These are phyloP conservation scores for Malassezia cuniculi DNA, from an alignment of 1,284 basidiomycete species.

Conservation along the genomic window DNA sequence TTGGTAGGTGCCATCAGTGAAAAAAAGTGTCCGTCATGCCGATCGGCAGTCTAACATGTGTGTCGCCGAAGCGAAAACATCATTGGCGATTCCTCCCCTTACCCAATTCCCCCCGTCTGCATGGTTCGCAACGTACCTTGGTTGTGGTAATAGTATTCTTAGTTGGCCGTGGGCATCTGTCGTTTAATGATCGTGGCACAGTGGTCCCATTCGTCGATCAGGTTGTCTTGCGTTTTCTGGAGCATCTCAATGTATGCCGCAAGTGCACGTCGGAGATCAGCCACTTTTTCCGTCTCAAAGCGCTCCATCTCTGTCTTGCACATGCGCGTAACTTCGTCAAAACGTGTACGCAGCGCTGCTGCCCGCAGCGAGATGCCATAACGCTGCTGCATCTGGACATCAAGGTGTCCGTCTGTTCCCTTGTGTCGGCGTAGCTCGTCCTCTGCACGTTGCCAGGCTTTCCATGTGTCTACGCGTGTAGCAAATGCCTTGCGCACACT, in stretches of 20 bases:
- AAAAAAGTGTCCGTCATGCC: conserved; percentile 2
- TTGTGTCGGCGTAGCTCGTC: conserved; percentile 51
- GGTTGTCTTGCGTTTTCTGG: conserved; percentile 68
- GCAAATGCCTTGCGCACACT: conserved; percentile 80
- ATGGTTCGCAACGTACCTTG: conserved; percentile 2
- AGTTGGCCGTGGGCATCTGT: conserved; percentile 14
- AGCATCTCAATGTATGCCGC: conserved; percentile 68
- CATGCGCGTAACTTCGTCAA: conserved; percentile 70
- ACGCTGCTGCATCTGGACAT: conserved; percentile 17
- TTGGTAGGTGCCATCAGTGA: conserved; percentile 11
- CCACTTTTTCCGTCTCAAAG: conserved; percentile 82
- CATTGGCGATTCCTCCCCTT: no score
- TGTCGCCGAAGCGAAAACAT: conserved; percentile 12
- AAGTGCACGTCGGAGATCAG: conserved; percentile 68
- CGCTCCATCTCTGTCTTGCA: conserved; percentile 82
- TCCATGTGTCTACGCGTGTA: conserved; percentile 69
- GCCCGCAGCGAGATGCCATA: conserved; percentile 23
- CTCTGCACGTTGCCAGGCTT: conserved; percentile 64
- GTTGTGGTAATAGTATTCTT: neutral
- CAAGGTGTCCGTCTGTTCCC: conserved; percentile 16
- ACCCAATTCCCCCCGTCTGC: no score
- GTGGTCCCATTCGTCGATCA: conserved; percentile 44
- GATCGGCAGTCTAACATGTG: conserved; percentile 17
- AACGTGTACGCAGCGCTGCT: conserved; percentile 56
- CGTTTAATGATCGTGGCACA: conserved; percentile 26